These are phyloP conservation scores for Candida ortonii DNA, from an alignment of 805 yeast genomes.

Conservation along the genomic window DNA sequence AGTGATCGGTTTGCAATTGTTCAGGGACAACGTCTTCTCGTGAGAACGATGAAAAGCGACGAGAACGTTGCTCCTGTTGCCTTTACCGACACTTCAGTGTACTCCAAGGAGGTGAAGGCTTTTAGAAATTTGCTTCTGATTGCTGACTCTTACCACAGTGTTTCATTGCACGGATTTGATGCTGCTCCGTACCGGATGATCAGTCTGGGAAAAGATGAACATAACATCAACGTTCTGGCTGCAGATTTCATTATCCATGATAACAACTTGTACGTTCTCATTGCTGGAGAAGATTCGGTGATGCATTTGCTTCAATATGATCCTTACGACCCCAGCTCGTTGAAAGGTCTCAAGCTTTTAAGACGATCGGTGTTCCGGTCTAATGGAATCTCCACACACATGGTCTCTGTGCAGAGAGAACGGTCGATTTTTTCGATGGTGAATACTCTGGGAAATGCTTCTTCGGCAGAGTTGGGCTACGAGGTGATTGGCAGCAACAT, in stretches of 20 bases:
- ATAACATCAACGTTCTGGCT: slow-evolving; percentile 57
- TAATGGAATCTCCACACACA: slow-evolving; percentile 57
- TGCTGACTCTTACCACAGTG: slow-evolving; percentile 76
- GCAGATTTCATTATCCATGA: slow-evolving; percentile 77
- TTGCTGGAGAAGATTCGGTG: slow-evolving; percentile 65
- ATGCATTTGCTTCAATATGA: slow-evolving; percentile 80
- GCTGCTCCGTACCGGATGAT: slow-evolving; percentile 92
- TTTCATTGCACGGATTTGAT: slow-evolving; percentile 84
- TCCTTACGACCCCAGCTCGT: slow-evolving; percentile 84
- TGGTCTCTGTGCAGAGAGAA: slow-evolving; percentile 44
- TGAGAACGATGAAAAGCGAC: slow-evolving; percentile 74
- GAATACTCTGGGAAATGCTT: slow-evolving; percentile 27
- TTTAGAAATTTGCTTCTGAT: slow-evolving; percentile 77
- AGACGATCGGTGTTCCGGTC: slow-evolving; percentile 68
- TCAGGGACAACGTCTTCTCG: slow-evolving; percentile 80
- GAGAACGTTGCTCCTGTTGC: slow-evolving; percentile 90
- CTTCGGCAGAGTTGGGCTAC: slow-evolving; percentile 36
- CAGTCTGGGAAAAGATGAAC: slow-evolving; percentile 69
- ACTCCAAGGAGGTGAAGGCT: slow-evolving; percentile 73
- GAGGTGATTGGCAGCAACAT: slow-evolving; percentile 68
- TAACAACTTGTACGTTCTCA: slow-evolving; percentile 62
- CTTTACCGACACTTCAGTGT: slow-evolving; percentile 81
- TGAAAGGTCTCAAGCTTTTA: slow-evolving; percentile 73
- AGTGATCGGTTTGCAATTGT: slow-evolving; percentile 80
- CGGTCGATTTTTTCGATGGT: slow-evolving; percentile 30